Evolutionary conservation across 1,139 yeast species (phyloP).

Genomic region (Magnusiomyces clavatus): DNA sequence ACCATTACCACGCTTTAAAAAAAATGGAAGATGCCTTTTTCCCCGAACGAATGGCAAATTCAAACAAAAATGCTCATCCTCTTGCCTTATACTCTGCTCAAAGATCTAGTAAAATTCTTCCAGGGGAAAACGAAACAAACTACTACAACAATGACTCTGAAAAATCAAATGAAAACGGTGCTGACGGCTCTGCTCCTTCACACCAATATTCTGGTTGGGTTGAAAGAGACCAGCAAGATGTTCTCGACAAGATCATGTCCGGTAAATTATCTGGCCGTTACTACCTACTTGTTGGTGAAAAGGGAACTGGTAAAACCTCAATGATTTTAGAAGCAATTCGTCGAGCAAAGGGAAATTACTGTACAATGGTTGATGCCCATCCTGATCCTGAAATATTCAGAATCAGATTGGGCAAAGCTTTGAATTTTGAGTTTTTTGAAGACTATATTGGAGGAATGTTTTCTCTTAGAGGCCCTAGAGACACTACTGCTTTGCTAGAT

Average conservation of each 20-base stretch:
- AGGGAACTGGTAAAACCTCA: slow-evolving; percentile 82
- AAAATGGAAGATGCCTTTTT: slow-evolving; percentile 59
- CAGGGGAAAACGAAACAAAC: slow-evolving; percentile 31
- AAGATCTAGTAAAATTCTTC: slow-evolving; percentile 47
- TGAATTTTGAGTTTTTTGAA: slow-evolving; percentile 66
- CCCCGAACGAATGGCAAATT: slow-evolving; percentile 39
- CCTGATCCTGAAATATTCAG: slow-evolving; percentile 82
- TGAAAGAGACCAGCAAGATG: slow-evolving; percentile 57
- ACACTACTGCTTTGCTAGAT: slow-evolving; percentile 73
- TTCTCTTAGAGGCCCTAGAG: slow-evolving; percentile 80
- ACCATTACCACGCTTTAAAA: slow-evolving; percentile 50
- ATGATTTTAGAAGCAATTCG: slow-evolving; percentile 63
- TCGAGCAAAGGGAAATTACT: slow-evolving; percentile 54
- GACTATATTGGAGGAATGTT: slow-evolving; percentile 78
- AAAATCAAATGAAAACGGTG: not conserved
- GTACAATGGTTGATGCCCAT: slow-evolving; percentile 73
- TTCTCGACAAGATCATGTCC: slow-evolving; percentile 56
- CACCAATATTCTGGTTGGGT: slow-evolving; percentile 35
- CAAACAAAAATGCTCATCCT: not conserved
- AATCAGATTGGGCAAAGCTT: slow-evolving; percentile 65
- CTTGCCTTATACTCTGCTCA: not conserved
- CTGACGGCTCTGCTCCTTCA: slow-evolving; percentile 16
- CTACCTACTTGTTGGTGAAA: slow-evolving; percentile 69
- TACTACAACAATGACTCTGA: slow-evolving; percentile 21
- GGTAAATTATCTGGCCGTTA: slow-evolving; percentile 63